Evolutionary conservation across 1,284 basidiomycete species (phyloP), one percentile per base, ranked within the genome.

Genomic region (Fistulina hepatica): DNA sequence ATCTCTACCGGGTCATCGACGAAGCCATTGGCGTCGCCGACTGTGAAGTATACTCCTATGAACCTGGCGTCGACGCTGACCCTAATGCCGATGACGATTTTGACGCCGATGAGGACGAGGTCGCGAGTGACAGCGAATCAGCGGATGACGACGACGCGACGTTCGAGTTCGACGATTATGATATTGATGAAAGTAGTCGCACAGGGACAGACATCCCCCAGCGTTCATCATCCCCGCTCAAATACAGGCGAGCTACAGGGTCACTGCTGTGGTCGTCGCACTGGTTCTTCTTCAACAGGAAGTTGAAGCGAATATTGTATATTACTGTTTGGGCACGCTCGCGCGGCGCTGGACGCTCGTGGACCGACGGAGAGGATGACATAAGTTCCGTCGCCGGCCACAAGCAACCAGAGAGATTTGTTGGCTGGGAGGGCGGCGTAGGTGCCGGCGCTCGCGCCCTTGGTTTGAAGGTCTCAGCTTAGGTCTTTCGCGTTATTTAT

Each of bases 221-320:
- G 44, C 66, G 58, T 46, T 53, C 60, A 48, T 41, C 48, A 39
- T 15, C 38, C 10, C 50, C 57, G 5, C 46, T 47, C 32, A 44
- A 45, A 37, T 64, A 62, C 44, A 61, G 64, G 38, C 58, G 64
- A 26, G 53, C 64, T 39, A 56, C 60, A 11, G 90, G 90, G n/a
- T 84, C 90, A 4, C 66, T 97, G 41, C 68, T 97, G 5, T 97
- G 93, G 94, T 91, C 88, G 23, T 92, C 89, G 11, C 91, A 97
- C 57, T 95, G 91, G 76, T 97, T 98, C 67, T 95, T 98, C 67
- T 71, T 93, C 56, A 95, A 93, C 66, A 75, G 82, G 55, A 94
- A 90, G 56, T 64, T 81, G 61, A 97, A 95, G 65, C 78, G 94
- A 15, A 80, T 98, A 50, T 60, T 98, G 35, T 97, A 95, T 59